Conservation (phyloP, 352 stramenopile genomes). For the Pythium brassicae region DNA sequence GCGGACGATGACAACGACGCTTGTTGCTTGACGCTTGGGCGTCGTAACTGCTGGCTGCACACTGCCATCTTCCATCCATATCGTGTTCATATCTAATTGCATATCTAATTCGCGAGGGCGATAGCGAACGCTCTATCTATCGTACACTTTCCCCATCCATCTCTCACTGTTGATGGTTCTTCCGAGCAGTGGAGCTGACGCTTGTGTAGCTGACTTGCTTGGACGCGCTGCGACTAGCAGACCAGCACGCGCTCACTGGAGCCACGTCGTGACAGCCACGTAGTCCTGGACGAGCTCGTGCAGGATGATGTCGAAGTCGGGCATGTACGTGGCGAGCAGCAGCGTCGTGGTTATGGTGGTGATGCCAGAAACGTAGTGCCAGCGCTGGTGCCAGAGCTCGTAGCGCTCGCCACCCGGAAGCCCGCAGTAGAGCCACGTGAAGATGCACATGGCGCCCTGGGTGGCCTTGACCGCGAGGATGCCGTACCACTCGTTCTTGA, state of each 20-base stretch:
- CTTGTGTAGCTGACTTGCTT: neutral
- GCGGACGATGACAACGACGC: too few relatives aligned
- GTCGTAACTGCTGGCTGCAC: too few relatives aligned
- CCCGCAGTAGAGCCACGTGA: conserved; percentile 82
- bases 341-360: conserved; percentile 75
- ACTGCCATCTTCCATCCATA: too few relatives aligned
- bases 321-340: conserved; percentile 70
- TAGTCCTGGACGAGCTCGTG: conserved; percentile 69
- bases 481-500: conserved; percentile 74
- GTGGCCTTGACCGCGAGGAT: conserved; percentile 62
- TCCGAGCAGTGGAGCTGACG: too few relatives aligned
- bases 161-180: neutral
- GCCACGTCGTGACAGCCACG: conserved; percentile 39
- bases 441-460: conserved; percentile 49
- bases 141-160: neutral
- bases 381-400: conserved; percentile 76
- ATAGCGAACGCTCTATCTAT: conserved; percentile 3
- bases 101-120: neutral
- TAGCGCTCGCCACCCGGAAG: conserved; percentile 68
- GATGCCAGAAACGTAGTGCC: conserved; percentile 77
- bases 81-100: neutral
- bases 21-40: too few relatives aligned
- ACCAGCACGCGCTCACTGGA: conserved; percentile 17
- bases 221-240: neutral
- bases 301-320: conserved; percentile 76